Conservation (phyloP, 805 yeast species). For the Pichia deserticola region DNA sequence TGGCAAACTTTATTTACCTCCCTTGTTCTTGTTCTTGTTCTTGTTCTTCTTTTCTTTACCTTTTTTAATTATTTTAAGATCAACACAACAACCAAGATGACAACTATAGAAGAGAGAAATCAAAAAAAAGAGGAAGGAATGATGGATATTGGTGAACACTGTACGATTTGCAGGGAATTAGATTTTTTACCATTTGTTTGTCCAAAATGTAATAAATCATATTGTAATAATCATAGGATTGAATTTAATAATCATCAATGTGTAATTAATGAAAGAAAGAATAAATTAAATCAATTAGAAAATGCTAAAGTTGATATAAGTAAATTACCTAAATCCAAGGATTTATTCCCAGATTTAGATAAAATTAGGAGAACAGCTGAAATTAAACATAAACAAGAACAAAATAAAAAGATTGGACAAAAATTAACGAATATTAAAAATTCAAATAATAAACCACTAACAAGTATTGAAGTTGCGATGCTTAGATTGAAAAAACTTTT, state of each 20-base stretch:
- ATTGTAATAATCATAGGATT: slow-evolving; percentile 43
- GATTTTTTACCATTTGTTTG: slow-evolving; percentile 57
- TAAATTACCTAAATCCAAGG: slow-evolving; percentile 34
- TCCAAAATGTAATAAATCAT: slow-evolving; percentile 32
- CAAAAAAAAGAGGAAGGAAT: slow-evolving; percentile 26
- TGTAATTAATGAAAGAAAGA: slow-evolving; percentile 16
- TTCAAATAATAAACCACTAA: slow-evolving; percentile 4
- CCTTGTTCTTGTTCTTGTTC: no score
- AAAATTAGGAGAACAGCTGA: slow-evolving; percentile 33
- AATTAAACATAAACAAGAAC: slow-evolving; percentile 9
- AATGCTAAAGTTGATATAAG: slow-evolving; percentile 7
- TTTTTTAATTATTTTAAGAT: neutral
- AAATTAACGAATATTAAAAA: slow-evolving; percentile 5
- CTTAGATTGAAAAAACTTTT: slow-evolving; percentile 10
- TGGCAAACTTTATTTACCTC: no score
- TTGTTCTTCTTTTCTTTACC: no score
- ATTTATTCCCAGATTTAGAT: slow-evolving; percentile 47
- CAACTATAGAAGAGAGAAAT: neutral
- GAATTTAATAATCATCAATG: slow-evolving; percentile 27
- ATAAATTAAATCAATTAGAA: neutral
- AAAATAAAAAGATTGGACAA: slow-evolving; percentile 9
- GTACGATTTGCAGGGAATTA: slow-evolving; percentile 42
- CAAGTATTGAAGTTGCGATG: slow-evolving; percentile 13
- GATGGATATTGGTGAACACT: slow-evolving; percentile 53
- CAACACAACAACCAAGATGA: neutral